Evolutionary conservation across 225 moss, liverwort and hornwort species (phyloP).

Genomic region (Pseudisothecium myosuroides): DNA sequence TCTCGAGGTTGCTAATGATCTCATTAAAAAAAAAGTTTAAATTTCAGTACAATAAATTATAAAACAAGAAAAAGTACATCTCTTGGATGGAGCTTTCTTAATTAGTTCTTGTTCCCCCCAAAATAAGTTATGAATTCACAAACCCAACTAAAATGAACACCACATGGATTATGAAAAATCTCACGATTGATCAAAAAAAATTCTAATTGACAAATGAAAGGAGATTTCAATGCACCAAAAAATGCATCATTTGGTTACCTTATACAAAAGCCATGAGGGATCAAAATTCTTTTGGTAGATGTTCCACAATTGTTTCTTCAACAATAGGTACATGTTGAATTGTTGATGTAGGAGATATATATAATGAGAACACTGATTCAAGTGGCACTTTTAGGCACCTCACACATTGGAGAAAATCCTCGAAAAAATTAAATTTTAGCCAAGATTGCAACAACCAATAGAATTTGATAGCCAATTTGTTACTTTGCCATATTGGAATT

Average conservation of each 20-base stretch:
- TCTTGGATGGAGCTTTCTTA: neutral
- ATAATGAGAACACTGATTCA: neutral
- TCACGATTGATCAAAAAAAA: neutral
- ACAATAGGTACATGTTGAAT: neutral
- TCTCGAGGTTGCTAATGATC: neutral
- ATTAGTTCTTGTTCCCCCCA: accelerated
- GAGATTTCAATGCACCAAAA: neutral
- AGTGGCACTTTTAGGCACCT: neutral
- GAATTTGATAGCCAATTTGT: no score
- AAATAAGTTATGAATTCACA: neutral
- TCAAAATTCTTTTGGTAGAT: neutral
- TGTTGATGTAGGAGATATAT: neutral
- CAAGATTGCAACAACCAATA: no score
- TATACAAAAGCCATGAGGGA: neutral
- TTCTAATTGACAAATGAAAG: neutral
- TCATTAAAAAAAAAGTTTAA: neutral
- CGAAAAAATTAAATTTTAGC: no score
- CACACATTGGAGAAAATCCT: no score
- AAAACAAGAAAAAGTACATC: neutral
- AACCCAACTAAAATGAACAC: neutral
- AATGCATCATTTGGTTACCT: neutral
- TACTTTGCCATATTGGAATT: no score
- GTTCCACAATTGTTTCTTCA: neutral
- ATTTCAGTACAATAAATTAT: neutral
- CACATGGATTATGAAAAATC: no score